These are phyloP conservation scores for Lachnum nothofagi DNA, from an alignment of 2,329 filamentous ascomycete genomes.

Conservation along the genomic window DNA sequence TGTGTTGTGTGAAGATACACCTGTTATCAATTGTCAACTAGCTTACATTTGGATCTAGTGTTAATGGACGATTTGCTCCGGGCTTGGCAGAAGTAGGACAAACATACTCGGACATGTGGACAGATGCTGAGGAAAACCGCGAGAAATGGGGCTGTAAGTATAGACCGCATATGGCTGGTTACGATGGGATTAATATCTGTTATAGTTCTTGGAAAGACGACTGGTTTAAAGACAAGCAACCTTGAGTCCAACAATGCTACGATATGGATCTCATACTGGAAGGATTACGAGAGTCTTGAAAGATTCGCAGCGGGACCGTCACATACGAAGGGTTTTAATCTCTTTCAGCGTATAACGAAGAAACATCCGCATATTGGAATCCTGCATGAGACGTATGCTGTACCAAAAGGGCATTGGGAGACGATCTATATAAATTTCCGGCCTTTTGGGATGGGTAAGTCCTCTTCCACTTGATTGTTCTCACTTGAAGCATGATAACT, in stretches of 20 bases:
- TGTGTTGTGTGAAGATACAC: neutral
- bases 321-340: constrained; percentile 1
- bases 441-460: constrained; percentile 6
- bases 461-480: neutral
- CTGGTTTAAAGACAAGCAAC: constrained; percentile 1
- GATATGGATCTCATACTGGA: constrained; percentile 3
- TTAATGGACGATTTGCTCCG: constrained; percentile 1
- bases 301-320: neutral
- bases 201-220: constrained; percentile 5
- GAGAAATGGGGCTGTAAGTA: constrained; percentile 5
- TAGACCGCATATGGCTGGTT: too few species aligned
- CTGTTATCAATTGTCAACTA: too few species aligned
- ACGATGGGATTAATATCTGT: too few species aligned
- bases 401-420: constrained; percentile 3
- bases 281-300: neutral
- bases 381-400: constrained; percentile 3
- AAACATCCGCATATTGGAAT: constrained; percentile 3
- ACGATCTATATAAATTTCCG: constrained; percentile 1
- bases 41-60: neutral
- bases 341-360: neutral
- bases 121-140: neutral
- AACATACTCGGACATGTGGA: constrained; percentile 1
- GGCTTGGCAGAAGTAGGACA: constrained; percentile 1
- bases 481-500: neutral
- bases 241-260: constrained; percentile 1